Base-by-base conservation (phyloP, 2,329 filamentous ascomycete species). In the Lachnum nothofagi region DNA sequence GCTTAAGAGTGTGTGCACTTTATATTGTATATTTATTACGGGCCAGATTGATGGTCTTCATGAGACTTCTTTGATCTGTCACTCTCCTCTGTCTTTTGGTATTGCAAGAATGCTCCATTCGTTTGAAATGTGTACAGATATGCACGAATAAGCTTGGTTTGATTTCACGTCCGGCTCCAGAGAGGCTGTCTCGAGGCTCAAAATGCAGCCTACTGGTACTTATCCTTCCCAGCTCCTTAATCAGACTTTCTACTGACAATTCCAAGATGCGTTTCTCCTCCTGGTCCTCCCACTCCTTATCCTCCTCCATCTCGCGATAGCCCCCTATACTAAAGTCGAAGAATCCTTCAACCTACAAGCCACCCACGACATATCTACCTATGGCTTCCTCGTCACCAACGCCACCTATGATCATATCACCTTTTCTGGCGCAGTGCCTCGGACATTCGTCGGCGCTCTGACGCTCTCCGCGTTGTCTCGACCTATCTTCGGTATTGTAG, bases 301-400 rank as follows among this genome's bases (percentile, higher is more conserved):
- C 59, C 66, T 86, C 50, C 47, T 86, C 46, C 88, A 95, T 67
- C 80, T 95, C 47, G 63, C 82, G 53, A 66, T 82, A 20, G 82
- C 91, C 9, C 93, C 93, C 1, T 91, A 94, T 72, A 96, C 91
- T 49, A 98, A 98, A 68, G 93, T 98, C 51, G 93, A 98, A 68
- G 93, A 98, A 69, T 97, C 91, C 0, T 97, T 98, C 78, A 95
- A 95, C 67, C 82, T 97, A 50, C 93, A 98, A 68, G 93, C 93
- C 5, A 79, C 83, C 3, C 93, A 97, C 68, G 93, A 98, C 67
- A 85, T 98, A 29, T 68, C 95, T 51, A 78, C 79, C 31, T 89
- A 93, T 65, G 90, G 90, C 20, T 81, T 88, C 1, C 88, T 88
- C 0, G 76, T 73, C 1, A 65, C 69, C 17, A 73, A 83, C 58